Evolutionary conservation across 345 rosid species (phyloP).

Genomic region (Populus euphratica): DNA sequence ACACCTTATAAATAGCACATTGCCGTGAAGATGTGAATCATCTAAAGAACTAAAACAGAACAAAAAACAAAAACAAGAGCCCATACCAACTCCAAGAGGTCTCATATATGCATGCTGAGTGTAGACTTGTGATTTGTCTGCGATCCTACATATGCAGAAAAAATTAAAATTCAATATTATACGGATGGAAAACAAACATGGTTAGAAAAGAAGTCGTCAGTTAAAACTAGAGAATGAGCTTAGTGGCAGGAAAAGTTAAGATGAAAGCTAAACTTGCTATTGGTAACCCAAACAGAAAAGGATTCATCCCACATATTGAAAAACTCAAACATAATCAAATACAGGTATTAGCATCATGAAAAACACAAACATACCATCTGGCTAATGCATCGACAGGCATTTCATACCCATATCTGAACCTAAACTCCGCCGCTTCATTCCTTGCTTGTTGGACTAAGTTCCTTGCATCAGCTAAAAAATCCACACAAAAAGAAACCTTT

Average conservation of each 20-base stretch:
- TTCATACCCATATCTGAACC: conserved; percentile 90
- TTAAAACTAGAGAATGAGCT: no score
- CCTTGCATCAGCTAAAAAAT: conserved; percentile 89
- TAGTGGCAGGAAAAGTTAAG: neutral
- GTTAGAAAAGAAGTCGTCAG: neutral
- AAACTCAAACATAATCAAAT: neutral
- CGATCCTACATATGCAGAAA: conserved; percentile 56
- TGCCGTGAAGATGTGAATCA: neutral
- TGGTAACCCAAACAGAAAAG: neutral
- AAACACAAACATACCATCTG: conserved; percentile 47
- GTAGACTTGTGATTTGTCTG: conserved; percentile 94
- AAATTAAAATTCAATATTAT: neutral
- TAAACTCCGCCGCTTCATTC: conserved; percentile 98
- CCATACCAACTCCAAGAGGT: conserved; percentile 95
- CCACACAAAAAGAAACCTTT: neutral
- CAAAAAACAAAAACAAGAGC: conserved; percentile 2
- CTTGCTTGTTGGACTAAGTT: conserved; percentile 96
- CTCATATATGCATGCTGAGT: conserved; percentile 99
- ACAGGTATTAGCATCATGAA: neutral
- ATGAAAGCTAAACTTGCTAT: neutral
- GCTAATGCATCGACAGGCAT: conserved; percentile 94
- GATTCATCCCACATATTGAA: neutral
- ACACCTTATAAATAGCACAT: neutral
- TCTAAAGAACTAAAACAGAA: neutral
- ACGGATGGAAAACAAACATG: neutral